Evolutionary conservation across 2,329 filamentous ascomycete genomes (phyloP).

Genomic region (Penicillium sp.): DNA sequence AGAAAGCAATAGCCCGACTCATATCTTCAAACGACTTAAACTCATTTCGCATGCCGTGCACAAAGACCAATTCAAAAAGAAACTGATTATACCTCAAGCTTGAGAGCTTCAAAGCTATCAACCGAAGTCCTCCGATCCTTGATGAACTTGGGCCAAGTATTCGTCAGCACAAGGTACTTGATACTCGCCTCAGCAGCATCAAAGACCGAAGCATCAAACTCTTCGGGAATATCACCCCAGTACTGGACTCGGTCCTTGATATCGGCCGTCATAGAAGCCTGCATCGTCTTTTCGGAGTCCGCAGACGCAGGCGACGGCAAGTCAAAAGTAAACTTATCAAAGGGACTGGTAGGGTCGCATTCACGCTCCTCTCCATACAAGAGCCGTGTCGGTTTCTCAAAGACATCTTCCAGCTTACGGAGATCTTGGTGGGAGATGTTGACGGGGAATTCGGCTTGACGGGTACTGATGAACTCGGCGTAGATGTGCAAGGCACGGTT

Average conservation of each 20-base stretch:
- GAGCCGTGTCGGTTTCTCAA: slow-evolving; percentile 50
- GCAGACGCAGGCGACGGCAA: slow-evolving; percentile 22
- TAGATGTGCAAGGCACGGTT: slow-evolving; percentile 60
- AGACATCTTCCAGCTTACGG: slow-evolving; percentile 53
- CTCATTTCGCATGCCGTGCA: slow-evolving; percentile 11
- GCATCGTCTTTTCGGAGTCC: slow-evolving; percentile 23
- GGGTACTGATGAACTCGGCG: slow-evolving; percentile 56
- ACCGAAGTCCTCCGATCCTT: slow-evolving; percentile 20
- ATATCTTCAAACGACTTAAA: slow-evolving; percentile 2
- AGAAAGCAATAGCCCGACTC: not conserved
- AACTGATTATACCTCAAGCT: slow-evolving; percentile 10
- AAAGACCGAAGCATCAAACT: slow-evolving; percentile 54
- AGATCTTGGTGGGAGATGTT: slow-evolving; percentile 60
- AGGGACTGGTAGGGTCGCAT: slow-evolving; percentile 40
- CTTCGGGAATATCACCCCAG: slow-evolving; percentile 39
- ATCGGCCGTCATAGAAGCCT: slow-evolving; percentile 10
- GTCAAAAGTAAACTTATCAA: slow-evolving; percentile 29
- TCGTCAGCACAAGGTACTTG: slow-evolving; percentile 64
- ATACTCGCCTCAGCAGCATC: slow-evolving; percentile 58
- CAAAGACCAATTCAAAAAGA: not conserved
- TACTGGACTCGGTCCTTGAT: slow-evolving; percentile 32
- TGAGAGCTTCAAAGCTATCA: slow-evolving; percentile 15
- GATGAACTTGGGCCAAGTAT: slow-evolving; percentile 58
- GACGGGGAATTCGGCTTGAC: slow-evolving; percentile 62
- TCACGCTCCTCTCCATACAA: slow-evolving; percentile 44